A percentile compares a stretch with the other conserved stretches of the same genome.
These are phyloP conservation scores for Cyclotella baltica DNA, from an alignment of 108 stramenopile species.

Conservation along the genomic window DNA sequence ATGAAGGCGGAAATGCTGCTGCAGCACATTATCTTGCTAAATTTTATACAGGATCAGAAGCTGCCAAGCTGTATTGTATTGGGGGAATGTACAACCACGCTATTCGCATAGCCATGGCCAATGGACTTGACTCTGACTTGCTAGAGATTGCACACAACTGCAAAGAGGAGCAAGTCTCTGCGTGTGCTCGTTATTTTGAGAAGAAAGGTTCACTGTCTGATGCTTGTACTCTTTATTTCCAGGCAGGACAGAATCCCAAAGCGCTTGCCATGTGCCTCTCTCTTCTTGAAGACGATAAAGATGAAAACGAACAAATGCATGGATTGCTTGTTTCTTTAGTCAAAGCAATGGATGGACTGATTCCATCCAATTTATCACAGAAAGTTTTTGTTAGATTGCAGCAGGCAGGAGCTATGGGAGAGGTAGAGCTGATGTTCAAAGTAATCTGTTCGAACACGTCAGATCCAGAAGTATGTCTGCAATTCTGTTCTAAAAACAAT, in stretches of 20 bases:
- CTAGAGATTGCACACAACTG: constrained; percentile 67
- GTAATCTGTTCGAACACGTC: constrained; percentile 7
- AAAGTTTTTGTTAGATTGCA: neutral
- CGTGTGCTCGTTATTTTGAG: constrained; percentile 70
- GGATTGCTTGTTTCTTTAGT: constrained; percentile 4
- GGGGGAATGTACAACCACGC: constrained; percentile 71
- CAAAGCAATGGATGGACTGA: neutral
- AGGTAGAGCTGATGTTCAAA: neutral
- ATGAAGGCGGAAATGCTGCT: constrained; percentile 52
- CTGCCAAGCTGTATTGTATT: constrained; percentile 42
- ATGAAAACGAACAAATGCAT: neutral
- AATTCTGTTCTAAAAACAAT: neutral
- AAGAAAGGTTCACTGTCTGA: constrained; percentile 65
- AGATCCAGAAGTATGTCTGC: neutral
- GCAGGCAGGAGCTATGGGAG: constrained; percentile 7
- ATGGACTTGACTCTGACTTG: constrained; percentile 61
- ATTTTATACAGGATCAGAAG: constrained; percentile 40
- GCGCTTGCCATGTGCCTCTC: constrained; percentile 34
- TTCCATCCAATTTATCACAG: neutral
- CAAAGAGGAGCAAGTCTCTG: constrained; percentile 43
- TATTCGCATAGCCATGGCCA: constrained; percentile 66
- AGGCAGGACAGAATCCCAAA: constrained; percentile 62
- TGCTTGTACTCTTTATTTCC: constrained; percentile 72
- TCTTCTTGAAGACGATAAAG: neutral
- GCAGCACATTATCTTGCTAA: constrained; percentile 73